phyloP scores from a whole-genome alignment of 352 stramenopile genomes.

The Phytophthora cajani region DNA sequence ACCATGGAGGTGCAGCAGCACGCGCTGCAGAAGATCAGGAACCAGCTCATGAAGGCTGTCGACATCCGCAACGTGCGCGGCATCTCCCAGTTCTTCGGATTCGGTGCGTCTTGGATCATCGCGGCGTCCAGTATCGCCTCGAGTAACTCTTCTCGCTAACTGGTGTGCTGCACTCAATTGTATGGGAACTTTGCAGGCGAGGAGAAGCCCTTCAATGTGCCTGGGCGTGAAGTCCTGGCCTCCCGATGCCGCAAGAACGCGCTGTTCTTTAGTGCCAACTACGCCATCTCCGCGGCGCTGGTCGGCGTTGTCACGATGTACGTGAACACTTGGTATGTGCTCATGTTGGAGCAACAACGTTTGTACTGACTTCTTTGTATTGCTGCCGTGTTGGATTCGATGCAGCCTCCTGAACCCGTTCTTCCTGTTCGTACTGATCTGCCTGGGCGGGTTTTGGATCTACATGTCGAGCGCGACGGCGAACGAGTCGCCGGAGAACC shows the following conservation, averaged over 20 bases:
- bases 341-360: neutral
- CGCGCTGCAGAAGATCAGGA: slow-evolving; percentile 69
- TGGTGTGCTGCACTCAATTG: neutral
- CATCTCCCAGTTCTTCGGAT: slow-evolving; percentile 83
- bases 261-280: slow-evolving; percentile 88
- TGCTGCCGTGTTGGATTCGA: slow-evolving; percentile 12
- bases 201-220: slow-evolving; percentile 88
- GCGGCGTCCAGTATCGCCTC: neutral
- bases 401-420: slow-evolving; percentile 83
- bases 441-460: slow-evolving; percentile 79
- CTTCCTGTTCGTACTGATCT: slow-evolving; percentile 90
- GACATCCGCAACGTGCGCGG: slow-evolving; percentile 82
- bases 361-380: neutral
- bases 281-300: slow-evolving; percentile 75
- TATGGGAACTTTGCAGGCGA: slow-evolving; percentile 45
- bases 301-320: slow-evolving; percentile 88
- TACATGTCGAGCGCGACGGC: slow-evolving; percentile 77
- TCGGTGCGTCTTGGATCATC: slow-evolving; percentile 45
- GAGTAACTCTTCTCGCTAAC: neutral
- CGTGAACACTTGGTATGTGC: slow-evolving; percentile 7
- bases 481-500: slow-evolving; percentile 75
- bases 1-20: slow-evolving; percentile 70
- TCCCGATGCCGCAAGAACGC: slow-evolving; percentile 80
- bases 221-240: slow-evolving; percentile 64
- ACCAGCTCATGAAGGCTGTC: slow-evolving; percentile 69